phyloP scores from a whole-genome alignment of 805 yeast genomes.

The Candida stauntonica region DNA sequence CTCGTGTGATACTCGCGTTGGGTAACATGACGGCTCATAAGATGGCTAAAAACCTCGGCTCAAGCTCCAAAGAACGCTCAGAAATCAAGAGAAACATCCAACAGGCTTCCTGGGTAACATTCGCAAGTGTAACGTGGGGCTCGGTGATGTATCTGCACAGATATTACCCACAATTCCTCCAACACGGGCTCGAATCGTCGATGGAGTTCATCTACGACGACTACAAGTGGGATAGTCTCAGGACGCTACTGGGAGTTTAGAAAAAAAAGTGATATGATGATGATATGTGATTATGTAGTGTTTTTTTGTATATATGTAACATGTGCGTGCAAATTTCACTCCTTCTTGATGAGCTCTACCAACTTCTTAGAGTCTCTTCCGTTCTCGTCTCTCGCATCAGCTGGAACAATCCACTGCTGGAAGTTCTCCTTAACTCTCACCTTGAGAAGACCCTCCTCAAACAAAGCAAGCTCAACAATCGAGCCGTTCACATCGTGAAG shows the following conservation, averaged over 20 bases:
- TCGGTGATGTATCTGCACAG: slow-evolving; percentile 67
- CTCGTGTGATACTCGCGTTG: slow-evolving; percentile 60
- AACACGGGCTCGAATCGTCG: slow-evolving; percentile 58
- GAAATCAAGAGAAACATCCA: slow-evolving; percentile 26
- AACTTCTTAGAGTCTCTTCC: slow-evolving; percentile 40
- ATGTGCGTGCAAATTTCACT: no score
- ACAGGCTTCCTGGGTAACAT: slow-evolving; percentile 47
- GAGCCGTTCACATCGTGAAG: slow-evolving; percentile 39
- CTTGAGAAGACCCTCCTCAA: slow-evolving; percentile 42
- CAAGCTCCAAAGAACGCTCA: slow-evolving; percentile 5
- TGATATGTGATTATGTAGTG: no score
- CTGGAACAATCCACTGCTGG: slow-evolving; percentile 66
- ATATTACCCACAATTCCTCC: slow-evolving; percentile 56
- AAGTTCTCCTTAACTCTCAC: slow-evolving; percentile 57
- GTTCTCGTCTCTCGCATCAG: slow-evolving; percentile 40
- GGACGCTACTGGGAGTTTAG: slow-evolving; percentile 37
- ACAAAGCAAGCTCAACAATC: slow-evolving; percentile 35
- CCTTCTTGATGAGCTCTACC: slow-evolving; percentile 11
- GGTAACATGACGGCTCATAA: slow-evolving; percentile 33
- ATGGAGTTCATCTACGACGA: slow-evolving; percentile 72
- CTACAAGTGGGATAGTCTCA: slow-evolving; percentile 45
- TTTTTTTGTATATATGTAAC: not conserved
- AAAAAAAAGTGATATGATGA: no score
- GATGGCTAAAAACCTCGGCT: slow-evolving; percentile 12
- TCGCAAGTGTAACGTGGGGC: slow-evolving; percentile 69